A percentile compares a stretch with the other conserved stretches of the same genome.
Evolutionary conservation across 371 early-diverging fungal genomes (phyloP).

Genomic region (Apophysomyces elegans): DNA sequence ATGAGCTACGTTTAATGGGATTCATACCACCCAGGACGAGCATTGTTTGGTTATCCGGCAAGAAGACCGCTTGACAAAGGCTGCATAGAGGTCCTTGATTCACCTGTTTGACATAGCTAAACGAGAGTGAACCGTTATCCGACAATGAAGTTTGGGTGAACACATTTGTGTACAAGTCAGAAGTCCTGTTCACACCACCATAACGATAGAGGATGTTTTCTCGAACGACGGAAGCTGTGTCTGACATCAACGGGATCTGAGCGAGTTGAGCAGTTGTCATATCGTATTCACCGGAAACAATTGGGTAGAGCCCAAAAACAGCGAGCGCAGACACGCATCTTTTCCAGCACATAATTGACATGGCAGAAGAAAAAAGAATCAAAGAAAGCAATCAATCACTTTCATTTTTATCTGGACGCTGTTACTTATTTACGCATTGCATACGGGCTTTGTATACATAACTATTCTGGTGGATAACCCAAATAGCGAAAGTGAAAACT

Average conservation of each 20-base stretch:
- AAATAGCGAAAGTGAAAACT: too few species aligned
- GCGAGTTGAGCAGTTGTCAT: not conserved
- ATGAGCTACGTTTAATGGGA: not conserved
- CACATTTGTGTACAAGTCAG: not conserved
- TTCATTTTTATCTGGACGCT: too few species aligned
- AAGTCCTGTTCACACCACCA: not conserved
- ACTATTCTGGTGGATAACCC: too few species aligned
- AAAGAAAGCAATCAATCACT: not conserved
- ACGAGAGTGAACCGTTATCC: not conserved
- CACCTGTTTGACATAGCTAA: not conserved
- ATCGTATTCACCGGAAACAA: not conserved
- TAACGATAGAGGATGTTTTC: constrained; percentile 13
- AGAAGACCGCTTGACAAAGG: constrained; percentile 9
- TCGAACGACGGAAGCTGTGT: constrained; percentile 9
- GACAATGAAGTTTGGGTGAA: not conserved
- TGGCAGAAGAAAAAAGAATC: not conserved
- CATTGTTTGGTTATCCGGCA: constrained; percentile 16
- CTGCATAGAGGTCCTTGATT: not conserved
- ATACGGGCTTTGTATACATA: too few species aligned
- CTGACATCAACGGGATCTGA: not conserved
- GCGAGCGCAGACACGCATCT: not conserved
- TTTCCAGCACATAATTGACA: not conserved
- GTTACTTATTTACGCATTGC: too few species aligned
- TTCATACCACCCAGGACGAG: constrained; percentile 15
- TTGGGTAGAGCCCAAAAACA: not conserved